A percentile compares a stretch with the other conserved stretches of the same genome.
phyloP scores from a whole-genome alignment of 83 land plant species.

The Thuja plicata region DNA sequence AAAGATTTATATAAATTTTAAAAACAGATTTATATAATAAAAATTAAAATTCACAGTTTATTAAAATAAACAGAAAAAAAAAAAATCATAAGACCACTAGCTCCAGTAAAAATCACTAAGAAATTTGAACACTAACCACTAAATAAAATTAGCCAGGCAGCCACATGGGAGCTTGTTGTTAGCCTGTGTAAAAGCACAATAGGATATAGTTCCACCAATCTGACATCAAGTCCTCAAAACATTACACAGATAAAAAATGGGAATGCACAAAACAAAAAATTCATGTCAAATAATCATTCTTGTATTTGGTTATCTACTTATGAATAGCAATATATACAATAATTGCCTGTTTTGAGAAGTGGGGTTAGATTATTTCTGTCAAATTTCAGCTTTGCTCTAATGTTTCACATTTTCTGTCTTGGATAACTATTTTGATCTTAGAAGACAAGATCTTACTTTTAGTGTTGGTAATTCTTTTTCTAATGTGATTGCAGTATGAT shows the following conservation, averaged over 20 bases:
- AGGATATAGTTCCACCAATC: background rate
- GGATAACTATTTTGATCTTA: background rate
- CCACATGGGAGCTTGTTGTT: background rate
- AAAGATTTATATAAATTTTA: too few relatives aligned
- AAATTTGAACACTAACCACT: too few relatives aligned
- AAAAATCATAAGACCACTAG: too few relatives aligned
- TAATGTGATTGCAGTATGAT: slow-evolving; percentile 49
- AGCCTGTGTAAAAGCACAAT: background rate
- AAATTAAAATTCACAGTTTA: too few relatives aligned
- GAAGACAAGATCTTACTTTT: background rate
- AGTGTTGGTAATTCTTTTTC: background rate
- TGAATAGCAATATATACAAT: background rate
- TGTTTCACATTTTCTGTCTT: background rate
- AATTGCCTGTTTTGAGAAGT: background rate
- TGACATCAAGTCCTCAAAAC: background rate
- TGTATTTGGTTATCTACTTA: background rate
- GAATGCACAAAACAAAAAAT: background rate
- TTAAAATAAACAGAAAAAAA: too few relatives aligned
- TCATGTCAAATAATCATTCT: background rate
- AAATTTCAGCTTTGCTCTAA: background rate
- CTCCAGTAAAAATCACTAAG: too few relatives aligned
- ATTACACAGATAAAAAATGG: background rate
- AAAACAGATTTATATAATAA: too few relatives aligned
- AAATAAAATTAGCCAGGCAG: too few relatives aligned
- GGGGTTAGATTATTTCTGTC: background rate